Evolutionary conservation across 345 rosid genomes (phyloP).

Genomic region (Lepidium africanum): DNA sequence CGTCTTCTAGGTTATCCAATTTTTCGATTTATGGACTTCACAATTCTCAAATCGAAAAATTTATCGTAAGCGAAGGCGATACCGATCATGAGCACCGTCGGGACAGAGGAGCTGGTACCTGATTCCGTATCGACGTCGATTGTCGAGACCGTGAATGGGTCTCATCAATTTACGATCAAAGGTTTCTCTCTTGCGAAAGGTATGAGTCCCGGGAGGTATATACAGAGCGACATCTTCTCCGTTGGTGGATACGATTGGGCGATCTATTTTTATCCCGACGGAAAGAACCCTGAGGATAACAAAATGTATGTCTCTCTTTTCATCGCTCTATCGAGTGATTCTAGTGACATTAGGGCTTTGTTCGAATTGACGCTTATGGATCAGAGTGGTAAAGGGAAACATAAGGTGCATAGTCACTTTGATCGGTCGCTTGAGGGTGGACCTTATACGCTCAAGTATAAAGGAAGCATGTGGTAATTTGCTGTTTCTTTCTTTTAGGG

Average conservation of each 20-base stretch:
- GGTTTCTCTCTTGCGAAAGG: conserved; percentile 85
- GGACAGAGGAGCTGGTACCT: conserved; percentile 18
- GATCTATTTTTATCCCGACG: conserved; percentile 89
- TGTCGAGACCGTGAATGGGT: conserved; percentile 78
- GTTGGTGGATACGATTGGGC: conserved; percentile 95
- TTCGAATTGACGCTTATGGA: conserved; percentile 81
- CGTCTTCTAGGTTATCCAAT: conserved; percentile 6
- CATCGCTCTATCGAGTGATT: conserved; percentile 83
- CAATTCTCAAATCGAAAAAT: neutral
- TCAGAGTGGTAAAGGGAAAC: conserved; percentile 89
- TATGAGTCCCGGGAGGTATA: conserved; percentile 67
- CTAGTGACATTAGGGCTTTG: conserved; percentile 86
- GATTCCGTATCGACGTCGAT: conserved; percentile 53
- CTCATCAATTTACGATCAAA: conserved; percentile 67
- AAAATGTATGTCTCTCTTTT: conserved; percentile 65
- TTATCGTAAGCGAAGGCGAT: neutral
- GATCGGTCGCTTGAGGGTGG: conserved; percentile 90
- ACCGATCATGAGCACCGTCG: conserved; percentile 38
- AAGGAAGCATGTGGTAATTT: conserved; percentile 96
- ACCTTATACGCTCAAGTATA: conserved; percentile 72
- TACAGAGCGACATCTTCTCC: conserved; percentile 73
- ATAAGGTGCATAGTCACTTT: conserved; percentile 89
- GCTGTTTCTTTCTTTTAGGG: neutral
- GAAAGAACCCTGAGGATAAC: conserved; percentile 72
- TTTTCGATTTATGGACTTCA: neutral